Percentiles rank a stretch among this genome's conserved stretches.
Conservation (phyloP, 371 early-diverging fungal genomes). For the Massospora cicadina region DNA sequence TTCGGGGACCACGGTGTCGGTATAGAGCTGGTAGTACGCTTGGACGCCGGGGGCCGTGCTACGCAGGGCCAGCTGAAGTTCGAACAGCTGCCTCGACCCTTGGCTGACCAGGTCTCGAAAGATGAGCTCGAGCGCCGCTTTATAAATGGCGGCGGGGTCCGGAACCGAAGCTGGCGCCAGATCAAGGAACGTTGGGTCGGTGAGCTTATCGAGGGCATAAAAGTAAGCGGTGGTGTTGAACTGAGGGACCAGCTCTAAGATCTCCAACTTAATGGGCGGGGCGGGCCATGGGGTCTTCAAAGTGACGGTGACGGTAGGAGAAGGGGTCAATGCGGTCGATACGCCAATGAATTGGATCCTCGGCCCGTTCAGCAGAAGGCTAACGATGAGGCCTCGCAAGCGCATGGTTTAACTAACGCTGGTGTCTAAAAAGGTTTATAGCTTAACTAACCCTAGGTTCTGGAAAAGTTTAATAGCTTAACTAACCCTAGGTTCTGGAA, state of each 20-base stretch:
- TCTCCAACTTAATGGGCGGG: slow-evolving; percentile 30
- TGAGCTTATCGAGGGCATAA: neutral
- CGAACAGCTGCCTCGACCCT: slow-evolving; percentile 17
- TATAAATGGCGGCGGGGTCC: neutral
- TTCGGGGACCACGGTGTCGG: slow-evolving; percentile 31
- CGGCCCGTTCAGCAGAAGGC: too few species aligned
- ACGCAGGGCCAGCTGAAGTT: slow-evolving; percentile 43
- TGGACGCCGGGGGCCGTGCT: slow-evolving; percentile 56
- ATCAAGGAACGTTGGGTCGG: slow-evolving; percentile 1
- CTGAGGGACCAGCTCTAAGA: slow-evolving; percentile 24
- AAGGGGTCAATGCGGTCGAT: too few species aligned
- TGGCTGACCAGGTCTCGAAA: neutral
- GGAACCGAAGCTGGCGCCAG: slow-evolving; percentile 4
- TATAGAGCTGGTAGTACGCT: slow-evolving; percentile 61
- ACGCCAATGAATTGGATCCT: too few species aligned
- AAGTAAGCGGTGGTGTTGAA: neutral
- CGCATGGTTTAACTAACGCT: too few species aligned
- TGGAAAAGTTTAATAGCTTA: too few species aligned
- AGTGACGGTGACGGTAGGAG: neutral
- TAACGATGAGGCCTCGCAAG: too few species aligned
- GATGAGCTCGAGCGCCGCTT: neutral
- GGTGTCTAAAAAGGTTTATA: too few species aligned
- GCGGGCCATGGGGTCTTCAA: slow-evolving; percentile 21
- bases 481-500: too few species aligned
- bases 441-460: too few species aligned